Base-by-base conservation (phyloP, 805 yeast species). In the Cyberlindnera maclurae region DNA sequence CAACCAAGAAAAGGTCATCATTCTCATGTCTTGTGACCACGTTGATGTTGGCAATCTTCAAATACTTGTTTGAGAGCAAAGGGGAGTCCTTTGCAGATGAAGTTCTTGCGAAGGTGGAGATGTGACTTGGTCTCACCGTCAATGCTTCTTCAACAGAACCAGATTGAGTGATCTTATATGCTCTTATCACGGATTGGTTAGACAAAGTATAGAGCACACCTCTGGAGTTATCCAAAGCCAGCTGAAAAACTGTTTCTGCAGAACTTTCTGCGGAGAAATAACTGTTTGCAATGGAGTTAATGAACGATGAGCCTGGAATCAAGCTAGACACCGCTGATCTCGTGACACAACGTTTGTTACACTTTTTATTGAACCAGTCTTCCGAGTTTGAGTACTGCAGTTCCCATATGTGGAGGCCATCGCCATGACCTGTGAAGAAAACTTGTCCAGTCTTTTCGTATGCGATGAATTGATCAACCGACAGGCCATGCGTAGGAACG, bases 331-430 rank as follows among this genome's bases (percentile, higher is more conserved):
- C 59, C 0, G 68, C 79, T 47, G 75, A 75, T 61, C 76, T 78
- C 32, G 97, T 87, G 39, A 85, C 70, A 57, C 97, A 87, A 30
- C 81, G 77, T 58, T 88, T 88, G 50, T 77, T 77, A 54, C 95
- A 84, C 51, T 80, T 83, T 53, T 84, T 81, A 45, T 79, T 77
- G 57, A 87, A 87, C 85, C 96, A 90, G 39, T 85, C 81, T 34
- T 87, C 93, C 18, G 82, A 73, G 47, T 80, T 82, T 5, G 89
- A 73, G 57, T 93, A 93, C 42, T 77, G 79, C 39, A 93, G 65
- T 55, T 86, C 90, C 96, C 96, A 93, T 31, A 93, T 69, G 49
- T 89, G 78, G 28, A 69, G 63, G 2, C 88, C 90, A 47, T 84
- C 87, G 15, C 80, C 77, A 30, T 71, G 72, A n/a, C 95, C 94